phyloP scores from a whole-genome alignment of 2,329 filamentous ascomycete genomes.

The Pseudocercospora musae region DNA sequence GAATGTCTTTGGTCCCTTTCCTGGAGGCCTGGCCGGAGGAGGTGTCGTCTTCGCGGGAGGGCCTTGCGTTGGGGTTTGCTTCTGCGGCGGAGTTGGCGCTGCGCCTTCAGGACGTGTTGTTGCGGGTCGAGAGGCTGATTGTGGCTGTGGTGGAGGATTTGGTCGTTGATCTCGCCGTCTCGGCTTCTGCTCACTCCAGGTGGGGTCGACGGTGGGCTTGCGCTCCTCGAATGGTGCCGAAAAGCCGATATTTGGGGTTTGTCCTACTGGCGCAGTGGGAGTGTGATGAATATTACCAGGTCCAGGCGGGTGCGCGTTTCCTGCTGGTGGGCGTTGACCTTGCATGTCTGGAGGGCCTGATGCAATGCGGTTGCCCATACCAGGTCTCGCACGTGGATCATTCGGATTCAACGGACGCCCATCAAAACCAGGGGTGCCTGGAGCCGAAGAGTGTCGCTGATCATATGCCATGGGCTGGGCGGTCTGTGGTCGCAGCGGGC shows the following conservation, averaged over 20 bases:
- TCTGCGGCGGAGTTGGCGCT: conserved; percentile 20
- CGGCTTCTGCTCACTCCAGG: conserved; percentile 13
- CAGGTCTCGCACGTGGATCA: conserved; percentile 23
- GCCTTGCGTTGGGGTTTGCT: conserved; percentile 14
- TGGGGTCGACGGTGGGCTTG: conserved; percentile 19
- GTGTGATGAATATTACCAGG: conserved; percentile 22
- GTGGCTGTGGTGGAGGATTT: conserved; percentile 15
- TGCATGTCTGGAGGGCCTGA: conserved; percentile 31
- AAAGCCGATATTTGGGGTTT: conserved; percentile 35
- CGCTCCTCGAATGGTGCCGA: conserved; percentile 44
- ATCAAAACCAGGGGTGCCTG: conserved; percentile 7
- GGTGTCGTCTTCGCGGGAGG: conserved; percentile 31
- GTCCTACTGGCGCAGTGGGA: conserved; percentile 18
- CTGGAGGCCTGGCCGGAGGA: conserved; percentile 43
- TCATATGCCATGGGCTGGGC: conserved; percentile 22
- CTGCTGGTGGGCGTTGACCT: conserved; percentile 9
- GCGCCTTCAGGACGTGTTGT: conserved; percentile 4
- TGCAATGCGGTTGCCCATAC: conserved; percentile 30
- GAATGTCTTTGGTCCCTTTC: conserved; percentile 88
- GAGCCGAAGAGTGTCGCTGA: conserved; percentile 20
- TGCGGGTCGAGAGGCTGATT: conserved; percentile 9
- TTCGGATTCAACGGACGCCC: conserved; percentile 17
- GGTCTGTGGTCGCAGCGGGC: conserved; percentile 15
- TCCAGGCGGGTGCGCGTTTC: conserved; percentile 8
- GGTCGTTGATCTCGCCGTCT: conserved; percentile 10